These are phyloP conservation scores for Phellopilus nigrolimitatus DNA, from an alignment of 1,284 basidiomycete species.

Conservation along the genomic window DNA sequence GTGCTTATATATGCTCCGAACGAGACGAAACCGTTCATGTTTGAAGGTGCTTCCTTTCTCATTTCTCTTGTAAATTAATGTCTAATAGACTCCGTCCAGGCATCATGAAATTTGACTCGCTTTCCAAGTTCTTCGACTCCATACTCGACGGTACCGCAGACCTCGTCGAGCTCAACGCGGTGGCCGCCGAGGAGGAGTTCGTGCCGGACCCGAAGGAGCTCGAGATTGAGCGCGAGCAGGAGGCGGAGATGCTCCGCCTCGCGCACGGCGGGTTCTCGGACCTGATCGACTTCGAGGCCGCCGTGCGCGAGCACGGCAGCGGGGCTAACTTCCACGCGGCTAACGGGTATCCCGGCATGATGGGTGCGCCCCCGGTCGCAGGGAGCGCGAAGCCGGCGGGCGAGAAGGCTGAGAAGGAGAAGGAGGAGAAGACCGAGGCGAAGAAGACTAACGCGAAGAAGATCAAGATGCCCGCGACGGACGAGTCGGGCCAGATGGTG, in stretches of 20 bases:
- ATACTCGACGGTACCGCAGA: constrained; percentile 61
- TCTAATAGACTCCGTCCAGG: constrained; percentile 36
- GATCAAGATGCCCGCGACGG: constrained; percentile 30
- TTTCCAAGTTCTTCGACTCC: constrained; percentile 65
- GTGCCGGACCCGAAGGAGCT: constrained; percentile 38
- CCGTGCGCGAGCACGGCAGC: constrained; percentile 38
- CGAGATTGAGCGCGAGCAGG: constrained; percentile 46
- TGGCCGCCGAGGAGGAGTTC: constrained; percentile 37
- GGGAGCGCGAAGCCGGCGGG: too few relatives aligned
- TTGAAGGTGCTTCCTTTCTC: constrained; percentile 46
- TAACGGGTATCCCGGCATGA: constrained; percentile 41
- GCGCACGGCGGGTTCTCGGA: constrained; percentile 46
- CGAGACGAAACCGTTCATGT: constrained; percentile 48
- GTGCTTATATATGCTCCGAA: constrained; percentile 62
- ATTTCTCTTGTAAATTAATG: background rate
- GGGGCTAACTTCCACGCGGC: constrained; percentile 41
- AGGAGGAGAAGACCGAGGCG: constrained; percentile 6
- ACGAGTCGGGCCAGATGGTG: constrained; percentile 28
- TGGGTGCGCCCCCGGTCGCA: constrained; percentile 32
- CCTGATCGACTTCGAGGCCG: constrained; percentile 50
- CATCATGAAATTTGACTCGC: constrained; percentile 55
- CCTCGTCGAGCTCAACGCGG: constrained; percentile 38
- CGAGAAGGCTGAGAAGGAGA: constrained; percentile 19
- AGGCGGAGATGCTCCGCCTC: constrained; percentile 47
- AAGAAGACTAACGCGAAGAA: constrained; percentile 24